These are phyloP conservation scores for Alternaria arborescens DNA, from an alignment of 2,329 filamentous ascomycete genomes.

Conservation along the genomic window DNA sequence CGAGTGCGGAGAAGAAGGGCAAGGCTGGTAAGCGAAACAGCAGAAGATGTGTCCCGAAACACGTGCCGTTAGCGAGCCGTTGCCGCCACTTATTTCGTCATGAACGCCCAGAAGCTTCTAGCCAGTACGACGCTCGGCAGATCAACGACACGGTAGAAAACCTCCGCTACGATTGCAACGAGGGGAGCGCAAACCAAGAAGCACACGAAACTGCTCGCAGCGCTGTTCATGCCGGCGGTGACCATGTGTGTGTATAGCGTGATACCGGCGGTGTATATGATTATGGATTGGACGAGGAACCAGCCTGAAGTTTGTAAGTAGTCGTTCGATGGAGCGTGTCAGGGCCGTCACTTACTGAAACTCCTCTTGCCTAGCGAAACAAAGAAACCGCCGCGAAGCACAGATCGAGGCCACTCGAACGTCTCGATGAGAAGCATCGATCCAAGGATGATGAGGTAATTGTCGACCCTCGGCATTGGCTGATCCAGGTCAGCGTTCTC, in stretches of 20 bases:
- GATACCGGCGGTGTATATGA: constrained; percentile 56
- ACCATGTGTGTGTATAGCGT: constrained; percentile 54
- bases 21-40: constrained; percentile 1
- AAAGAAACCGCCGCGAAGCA: constrained; percentile 49
- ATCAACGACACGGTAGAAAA: constrained; percentile 45
- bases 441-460: constrained; percentile 56
- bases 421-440: constrained; percentile 54
- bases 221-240: constrained; percentile 17
- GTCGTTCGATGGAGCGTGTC: background rate
- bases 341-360: constrained; percentile 50
- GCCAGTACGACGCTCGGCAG: constrained; percentile 42
- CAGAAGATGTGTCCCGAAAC: background rate
- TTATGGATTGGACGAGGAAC: constrained; percentile 53
- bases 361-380: constrained; percentile 54
- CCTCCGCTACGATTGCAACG: constrained; percentile 31
- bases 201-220: constrained; percentile 30
- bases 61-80: background rate
- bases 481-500: constrained; percentile 43
- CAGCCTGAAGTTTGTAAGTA: constrained; percentile 44
- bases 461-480: constrained; percentile 53
- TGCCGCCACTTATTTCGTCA: constrained; percentile 27
- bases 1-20: background rate
- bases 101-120: constrained; percentile 34
- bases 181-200: constrained; percentile 36
- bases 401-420: constrained; percentile 45